Evolutionary conservation across 2,329 filamentous ascomycete genomes (phyloP), one percentile per base, ranked within the genome.

Genomic region (Coniochaeta sp.): DNA sequence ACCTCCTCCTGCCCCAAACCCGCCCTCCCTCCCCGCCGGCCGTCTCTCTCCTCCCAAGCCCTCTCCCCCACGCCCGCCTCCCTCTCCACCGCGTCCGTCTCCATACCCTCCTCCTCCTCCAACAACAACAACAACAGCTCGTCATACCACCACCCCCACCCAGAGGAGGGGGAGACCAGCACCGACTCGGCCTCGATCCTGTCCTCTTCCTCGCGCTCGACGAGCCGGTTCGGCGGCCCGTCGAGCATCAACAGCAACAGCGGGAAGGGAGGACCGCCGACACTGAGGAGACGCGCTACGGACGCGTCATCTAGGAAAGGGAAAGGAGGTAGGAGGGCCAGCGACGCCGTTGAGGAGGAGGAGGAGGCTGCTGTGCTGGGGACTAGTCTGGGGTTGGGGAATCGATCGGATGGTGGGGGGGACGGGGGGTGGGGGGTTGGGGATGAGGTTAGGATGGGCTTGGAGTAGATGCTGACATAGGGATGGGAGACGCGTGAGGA

Each of bases 391-490:
- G 45, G 45, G 22, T 14, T 48, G 14, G 30, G 30, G 9, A 32
- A 32, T 32, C 9, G 26, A 6, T 22, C 75, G 57, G 72, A 70
- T 5, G n/a, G 12, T 61, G 82, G 78, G 58, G 83, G 72, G 58
- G 78, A 68, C 3, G 18, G 24, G 9, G 79, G 82, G 60, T 91
- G 90, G 84, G 88, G 89, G 0, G 79, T 95, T 48, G 87, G 88
- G 1, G 91, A 96, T 64, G 90, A 95, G 63, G 83, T 87, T 22
- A 78, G 86, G 61, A 94, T 95, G 87, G 86, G 83, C 28, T 71
- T 95, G 58, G 89, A 92, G 67, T 92, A 65, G 20, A n/a, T n/a
- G n/a, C n/a, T n/a, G n/a, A n/a, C n/a, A n/a, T n/a, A n/a, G n/a
- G n/a, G n/a, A n/a, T n/a, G n/a, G n/a, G n/a, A n/a, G n/a, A n/a